Base-by-base conservation (phyloP, 2,329 filamentous ascomycete genomes). In the Corinectria fuckeliana region DNA sequence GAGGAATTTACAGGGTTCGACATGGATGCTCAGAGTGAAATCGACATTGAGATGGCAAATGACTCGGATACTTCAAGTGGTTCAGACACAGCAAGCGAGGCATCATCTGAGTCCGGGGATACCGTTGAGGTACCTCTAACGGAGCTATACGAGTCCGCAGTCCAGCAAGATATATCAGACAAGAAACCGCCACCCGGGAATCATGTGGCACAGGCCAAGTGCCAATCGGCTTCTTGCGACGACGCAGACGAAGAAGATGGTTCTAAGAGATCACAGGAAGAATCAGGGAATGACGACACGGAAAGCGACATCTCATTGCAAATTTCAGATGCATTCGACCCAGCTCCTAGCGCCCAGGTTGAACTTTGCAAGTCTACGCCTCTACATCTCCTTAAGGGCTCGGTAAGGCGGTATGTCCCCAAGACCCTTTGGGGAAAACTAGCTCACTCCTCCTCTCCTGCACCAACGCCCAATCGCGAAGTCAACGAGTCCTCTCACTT, bases 391-490 rank as follows among this genome's bases (percentile, higher is more conserved):
- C 50, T 73, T 1, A 71, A 63, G 20, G 52, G 47, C 28, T 66
- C 71, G 9, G 32, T 71, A 7, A 65, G 67, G 47, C 65, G 51
- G 3, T 56, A 69, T 23, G 63, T 73, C 20, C 65, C 71, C 11
- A 58, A 64, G 20, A 67, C 60, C 6, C 66, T 69, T 10, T 72
- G 65, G 72, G 59, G 63, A 30, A 69, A 56, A 20, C 53, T 65
- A n/a, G 62, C 62, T 21, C 52, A 45, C 9, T 44, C 65, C 42
- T 16, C 55, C 13, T 56, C 60, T 2, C 45, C 59, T 4, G 20
- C 14, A 13, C 34, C 25, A n/a, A 16, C 36, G 20, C n/a, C n/a
- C 14, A n/a, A 39, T 25, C 42, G 2, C 49, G 41, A 47, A 30
- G 8, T 13, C 2, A 2, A 30, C 13, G 11, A 30, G n/a, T 28